phyloP scores from a whole-genome alignment of 352 stramenopile genomes.

The Chloridella minuta region DNA sequence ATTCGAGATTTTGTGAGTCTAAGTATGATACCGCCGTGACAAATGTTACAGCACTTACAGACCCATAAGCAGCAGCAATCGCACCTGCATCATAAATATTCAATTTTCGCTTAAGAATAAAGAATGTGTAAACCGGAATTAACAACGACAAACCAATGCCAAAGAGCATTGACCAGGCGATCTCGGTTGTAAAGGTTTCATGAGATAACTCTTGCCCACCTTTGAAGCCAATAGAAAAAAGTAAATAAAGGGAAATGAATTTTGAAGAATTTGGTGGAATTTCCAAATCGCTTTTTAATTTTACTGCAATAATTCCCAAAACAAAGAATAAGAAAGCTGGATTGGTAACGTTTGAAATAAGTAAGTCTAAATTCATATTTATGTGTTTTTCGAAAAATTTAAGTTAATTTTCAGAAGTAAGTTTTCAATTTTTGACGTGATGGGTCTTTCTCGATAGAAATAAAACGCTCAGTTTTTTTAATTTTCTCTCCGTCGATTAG shows the following conservation, averaged over 20 bases:
- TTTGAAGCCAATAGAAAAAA: not conserved
- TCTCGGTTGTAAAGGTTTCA: not conserved
- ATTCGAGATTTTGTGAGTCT: not conserved
- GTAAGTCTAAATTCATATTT: not conserved
- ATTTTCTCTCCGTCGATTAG: no score
- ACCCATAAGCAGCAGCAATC: not conserved
- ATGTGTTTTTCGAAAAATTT: no score
- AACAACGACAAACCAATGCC: not conserved
- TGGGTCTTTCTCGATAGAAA: no score
- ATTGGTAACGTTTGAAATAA: not conserved
- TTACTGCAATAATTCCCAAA: not conserved
- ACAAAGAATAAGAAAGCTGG: not conserved
- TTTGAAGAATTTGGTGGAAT: not conserved
- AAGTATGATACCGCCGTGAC: not conserved
- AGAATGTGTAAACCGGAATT: not conserved
- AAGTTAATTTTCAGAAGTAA: no score
- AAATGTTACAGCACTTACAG: not conserved
- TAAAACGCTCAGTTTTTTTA: no score
- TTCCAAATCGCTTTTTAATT: constrained; percentile 7
- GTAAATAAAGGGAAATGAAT: not conserved
- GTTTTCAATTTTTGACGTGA: no score
- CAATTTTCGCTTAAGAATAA: not conserved
- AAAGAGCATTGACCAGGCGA: not conserved
- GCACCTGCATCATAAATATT: not conserved
- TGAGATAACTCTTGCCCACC: not conserved